Conservation (phyloP, 352 stramenopile species). For the Globisporangium canariense region DNA sequence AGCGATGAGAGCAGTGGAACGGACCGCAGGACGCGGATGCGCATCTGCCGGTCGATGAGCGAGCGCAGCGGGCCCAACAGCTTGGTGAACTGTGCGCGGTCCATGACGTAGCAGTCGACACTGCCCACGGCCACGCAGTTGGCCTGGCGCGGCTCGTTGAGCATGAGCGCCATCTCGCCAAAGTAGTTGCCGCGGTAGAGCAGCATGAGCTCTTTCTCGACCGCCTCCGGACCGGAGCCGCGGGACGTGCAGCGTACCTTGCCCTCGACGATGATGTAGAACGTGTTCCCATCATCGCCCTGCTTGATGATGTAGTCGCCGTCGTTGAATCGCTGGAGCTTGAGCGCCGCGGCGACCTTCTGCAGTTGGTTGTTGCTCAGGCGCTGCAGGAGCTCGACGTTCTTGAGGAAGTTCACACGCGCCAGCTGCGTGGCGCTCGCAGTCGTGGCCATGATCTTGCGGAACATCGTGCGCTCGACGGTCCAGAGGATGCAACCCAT, state of each 20-base stretch:
- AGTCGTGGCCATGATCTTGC: slow-evolving; percentile 80
- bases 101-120: slow-evolving; percentile 92
- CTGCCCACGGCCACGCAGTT: slow-evolving; percentile 74
- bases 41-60: slow-evolving; percentile 86
- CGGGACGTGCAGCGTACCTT: slow-evolving; percentile 79
- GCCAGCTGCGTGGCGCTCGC: slow-evolving; percentile 69
- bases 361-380: slow-evolving; percentile 84
- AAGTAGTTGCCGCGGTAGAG: slow-evolving; percentile 85
- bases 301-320: slow-evolving; percentile 93
- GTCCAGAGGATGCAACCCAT: slow-evolving; percentile 90
- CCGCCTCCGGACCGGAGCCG: slow-evolving; percentile 32
- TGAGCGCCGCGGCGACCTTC: slow-evolving; percentile 80
- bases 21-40: slow-evolving; percentile 90
- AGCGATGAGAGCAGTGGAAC: slow-evolving; percentile 90
- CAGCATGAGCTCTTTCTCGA: slow-evolving; percentile 77
- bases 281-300: slow-evolving; percentile 94
- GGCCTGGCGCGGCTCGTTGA: slow-evolving; percentile 82
- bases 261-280: slow-evolving; percentile 97
- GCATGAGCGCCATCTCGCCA: slow-evolving; percentile 84
- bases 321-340: slow-evolving; percentile 82
- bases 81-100: slow-evolving; percentile 84
- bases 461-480: slow-evolving; percentile 88
- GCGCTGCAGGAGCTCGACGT: slow-evolving; percentile 91
- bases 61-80: slow-evolving; percentile 75
- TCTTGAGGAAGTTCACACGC: slow-evolving; percentile 90